phyloP scores from a whole-genome alignment of 2,329 filamentous ascomycete genomes.

The Magnaporthiopsis poae region DNA sequence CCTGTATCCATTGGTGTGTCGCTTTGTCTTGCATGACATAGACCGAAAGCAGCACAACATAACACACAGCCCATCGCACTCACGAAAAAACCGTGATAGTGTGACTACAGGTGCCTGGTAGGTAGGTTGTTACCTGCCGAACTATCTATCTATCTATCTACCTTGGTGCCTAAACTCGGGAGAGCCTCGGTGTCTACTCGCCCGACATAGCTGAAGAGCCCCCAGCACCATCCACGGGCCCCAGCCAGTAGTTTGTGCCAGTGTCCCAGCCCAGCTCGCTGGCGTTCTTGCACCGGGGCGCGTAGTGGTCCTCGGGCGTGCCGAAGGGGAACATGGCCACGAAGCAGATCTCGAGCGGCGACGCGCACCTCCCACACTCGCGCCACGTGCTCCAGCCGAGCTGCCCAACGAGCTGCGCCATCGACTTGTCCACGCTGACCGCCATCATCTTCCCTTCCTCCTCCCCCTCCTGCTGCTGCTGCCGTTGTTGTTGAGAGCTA shows the following conservation, averaged over 20 bases:
- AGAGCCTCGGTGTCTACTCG: neutral
- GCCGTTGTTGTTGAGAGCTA: constrained; percentile 11
- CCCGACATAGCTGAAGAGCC: neutral
- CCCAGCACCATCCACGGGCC: no score
- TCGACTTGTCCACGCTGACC: neutral
- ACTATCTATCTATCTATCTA: no score
- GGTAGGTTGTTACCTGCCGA: no score
- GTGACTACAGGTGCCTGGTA: neutral
- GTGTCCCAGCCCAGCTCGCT: neutral
- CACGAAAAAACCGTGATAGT: no score
- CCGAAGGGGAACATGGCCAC: constrained; percentile 31
- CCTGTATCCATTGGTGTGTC: neutral
- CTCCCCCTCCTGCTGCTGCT: constrained; percentile 4
- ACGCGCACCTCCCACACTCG: constrained; percentile 22
- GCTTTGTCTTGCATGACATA: neutral
- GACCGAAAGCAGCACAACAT: neutral
- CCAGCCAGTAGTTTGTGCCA: neutral
- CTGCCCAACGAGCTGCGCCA: constrained; percentile 16
- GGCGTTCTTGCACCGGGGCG: constrained; percentile 11
- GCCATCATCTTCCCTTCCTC: constrained; percentile 4
- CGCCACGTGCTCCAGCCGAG: constrained; percentile 28
- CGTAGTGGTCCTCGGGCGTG: constrained; percentile 16
- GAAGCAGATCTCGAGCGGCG: constrained; percentile 25
- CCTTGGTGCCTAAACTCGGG: no score
- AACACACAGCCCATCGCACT: neutral